A percentile compares a stretch with the other conserved stretches of the same genome.
Evolutionary conservation across 75 land plant species (phyloP).

Genomic region (Ceratopteris richardii): DNA sequence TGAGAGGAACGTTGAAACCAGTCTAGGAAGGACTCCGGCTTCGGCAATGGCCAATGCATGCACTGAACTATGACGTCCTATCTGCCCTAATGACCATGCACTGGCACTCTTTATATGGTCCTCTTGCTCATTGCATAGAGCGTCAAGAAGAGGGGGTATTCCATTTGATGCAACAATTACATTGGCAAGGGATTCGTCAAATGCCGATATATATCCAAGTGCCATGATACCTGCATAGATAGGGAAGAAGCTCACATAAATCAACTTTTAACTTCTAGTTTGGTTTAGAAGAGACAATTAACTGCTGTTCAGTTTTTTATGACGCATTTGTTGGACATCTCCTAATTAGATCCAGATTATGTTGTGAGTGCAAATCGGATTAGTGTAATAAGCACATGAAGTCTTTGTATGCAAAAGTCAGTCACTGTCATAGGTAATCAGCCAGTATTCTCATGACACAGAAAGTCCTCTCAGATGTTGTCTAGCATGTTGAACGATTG

Average conservation of each 20-base stretch:
- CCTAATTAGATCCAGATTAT: too few relatives aligned
- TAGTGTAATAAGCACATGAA: too few relatives aligned
- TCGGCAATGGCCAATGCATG: constrained; percentile 25
- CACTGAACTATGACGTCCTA: constrained; percentile 18
- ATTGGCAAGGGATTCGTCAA: constrained; percentile 13
- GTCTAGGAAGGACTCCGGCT: constrained; percentile 19
- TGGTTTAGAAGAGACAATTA: too few relatives aligned
- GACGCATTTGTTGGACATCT: too few relatives aligned
- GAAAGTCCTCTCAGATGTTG: too few relatives aligned
- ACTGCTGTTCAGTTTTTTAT: too few relatives aligned
- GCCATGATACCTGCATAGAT: constrained; percentile 25
- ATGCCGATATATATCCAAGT: constrained; percentile 23
- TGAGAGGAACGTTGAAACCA: constrained; percentile 11
- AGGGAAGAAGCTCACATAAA: neutral
- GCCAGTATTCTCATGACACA: too few relatives aligned
- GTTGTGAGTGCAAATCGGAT: too few relatives aligned
- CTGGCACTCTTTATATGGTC: constrained; percentile 32
- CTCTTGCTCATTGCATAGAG: constrained; percentile 20
- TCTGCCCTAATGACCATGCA: constrained; percentile 33
- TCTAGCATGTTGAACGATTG: too few relatives aligned
- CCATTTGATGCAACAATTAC: constrained; percentile 18
- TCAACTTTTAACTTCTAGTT: neutral
- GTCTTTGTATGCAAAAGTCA: too few relatives aligned
- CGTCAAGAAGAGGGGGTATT: constrained; percentile 14
- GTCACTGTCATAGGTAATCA: too few relatives aligned